Conservation (phyloP, 495 filamentous ascomycete genomes). For the Penicillium parvum region DNA sequence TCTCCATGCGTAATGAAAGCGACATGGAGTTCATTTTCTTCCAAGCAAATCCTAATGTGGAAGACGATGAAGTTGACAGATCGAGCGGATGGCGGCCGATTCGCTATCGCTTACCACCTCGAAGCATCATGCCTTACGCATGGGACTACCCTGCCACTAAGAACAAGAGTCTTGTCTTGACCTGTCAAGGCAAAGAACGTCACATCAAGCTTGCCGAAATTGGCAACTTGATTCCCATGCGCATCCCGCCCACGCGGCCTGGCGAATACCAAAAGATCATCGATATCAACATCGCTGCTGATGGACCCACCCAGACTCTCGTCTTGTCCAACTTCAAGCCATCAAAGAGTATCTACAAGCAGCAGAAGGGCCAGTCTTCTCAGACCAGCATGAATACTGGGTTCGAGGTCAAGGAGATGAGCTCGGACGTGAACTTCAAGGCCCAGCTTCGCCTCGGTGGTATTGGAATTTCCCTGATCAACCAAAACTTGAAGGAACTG, state of each 20-base stretch:
- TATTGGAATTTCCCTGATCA: constrained; percentile 90
- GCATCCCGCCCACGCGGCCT: constrained; percentile 56
- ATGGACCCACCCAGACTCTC: constrained; percentile 91
- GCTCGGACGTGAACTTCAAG: constrained; percentile 81
- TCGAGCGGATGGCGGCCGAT: constrained; percentile 82
- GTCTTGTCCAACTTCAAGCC: constrained; percentile 91
- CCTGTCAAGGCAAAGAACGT: constrained; percentile 71
- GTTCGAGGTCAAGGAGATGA: constrained; percentile 90
- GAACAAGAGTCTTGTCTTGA: constrained; percentile 84
- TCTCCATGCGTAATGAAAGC: constrained; percentile 96
- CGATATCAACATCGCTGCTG: constrained; percentile 91
- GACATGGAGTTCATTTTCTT: constrained; percentile 94
- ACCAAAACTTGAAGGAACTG: constrained; percentile 83
- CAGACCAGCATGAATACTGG: constrained; percentile 58
- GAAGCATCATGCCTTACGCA: constrained; percentile 98
- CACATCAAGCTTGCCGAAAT: constrained; percentile 95
- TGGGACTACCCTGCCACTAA: constrained; percentile 99
- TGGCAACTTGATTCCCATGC: constrained; percentile 89
- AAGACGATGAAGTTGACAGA: constrained; percentile 77
- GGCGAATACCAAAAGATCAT: constrained; percentile 70
- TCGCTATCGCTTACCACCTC: constrained; percentile 84
- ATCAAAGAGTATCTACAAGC: constrained; percentile 92
- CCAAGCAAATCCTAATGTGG: constrained; percentile 73
- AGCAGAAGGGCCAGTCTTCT: constrained; percentile 57
- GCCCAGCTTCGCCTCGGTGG: constrained; percentile 84